Percentiles rank a stretch among this genome's conserved stretches.
phyloP scores from a whole-genome alignment of 139 green algal species.

The Chloropicon primus region DNA sequence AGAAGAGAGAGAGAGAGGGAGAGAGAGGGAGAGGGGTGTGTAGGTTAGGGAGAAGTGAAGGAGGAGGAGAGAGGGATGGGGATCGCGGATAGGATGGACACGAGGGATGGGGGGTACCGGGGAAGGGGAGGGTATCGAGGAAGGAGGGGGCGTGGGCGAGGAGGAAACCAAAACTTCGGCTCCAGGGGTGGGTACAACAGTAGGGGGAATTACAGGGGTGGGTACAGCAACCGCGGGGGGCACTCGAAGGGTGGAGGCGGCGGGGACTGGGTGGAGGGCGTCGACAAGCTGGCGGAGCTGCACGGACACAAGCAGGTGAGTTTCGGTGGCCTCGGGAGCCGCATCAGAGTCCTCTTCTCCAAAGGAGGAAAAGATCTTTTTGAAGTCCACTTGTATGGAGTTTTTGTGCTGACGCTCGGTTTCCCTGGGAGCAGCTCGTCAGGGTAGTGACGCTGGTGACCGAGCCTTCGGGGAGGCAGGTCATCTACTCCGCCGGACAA shows the following conservation, averaged over 20 bases:
- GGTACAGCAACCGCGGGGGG: neutral
- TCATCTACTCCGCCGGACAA: neutral
- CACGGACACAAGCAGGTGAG: neutral
- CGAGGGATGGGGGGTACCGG: neutral
- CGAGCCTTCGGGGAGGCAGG: neutral
- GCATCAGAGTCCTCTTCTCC: too few species aligned
- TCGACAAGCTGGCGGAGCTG: neutral
- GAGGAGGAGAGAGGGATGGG: neutral
- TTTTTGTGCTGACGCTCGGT: too few species aligned
- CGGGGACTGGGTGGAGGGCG: neutral
- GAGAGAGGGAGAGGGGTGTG: neutral
- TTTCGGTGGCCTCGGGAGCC: too few species aligned
- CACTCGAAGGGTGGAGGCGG: neutral
- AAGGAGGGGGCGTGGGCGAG: neutral
- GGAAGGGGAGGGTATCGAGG: neutral
- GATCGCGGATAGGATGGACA: neutral
- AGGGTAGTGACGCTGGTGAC: neutral
- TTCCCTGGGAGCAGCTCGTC: neutral
- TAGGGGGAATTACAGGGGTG: neutral
- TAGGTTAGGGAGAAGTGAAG: neutral
- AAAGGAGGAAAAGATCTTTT: too few species aligned
- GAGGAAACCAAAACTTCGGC: too few species aligned
- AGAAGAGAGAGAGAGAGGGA: too few species aligned
- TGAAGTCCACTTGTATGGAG: too few species aligned
- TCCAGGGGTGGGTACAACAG: too few species aligned